Base-by-base conservation (phyloP, 257 asterid genomes). In the Solanum dulcamara region DNA sequence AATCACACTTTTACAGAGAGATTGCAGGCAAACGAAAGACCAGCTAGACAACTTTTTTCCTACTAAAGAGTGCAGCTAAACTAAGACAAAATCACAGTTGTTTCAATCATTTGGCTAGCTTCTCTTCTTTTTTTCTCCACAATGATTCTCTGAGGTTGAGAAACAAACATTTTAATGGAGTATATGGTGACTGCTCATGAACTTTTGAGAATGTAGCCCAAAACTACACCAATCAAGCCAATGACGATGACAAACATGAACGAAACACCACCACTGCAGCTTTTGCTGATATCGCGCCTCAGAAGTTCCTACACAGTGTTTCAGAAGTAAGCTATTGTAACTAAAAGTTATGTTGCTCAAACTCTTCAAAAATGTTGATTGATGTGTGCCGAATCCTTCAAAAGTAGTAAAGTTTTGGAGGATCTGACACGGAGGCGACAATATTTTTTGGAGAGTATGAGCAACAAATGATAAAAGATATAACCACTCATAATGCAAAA, bases 201-300 rank as follows among this genome's bases (percentile, higher is more conserved):
- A 87, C 48, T 89, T 75, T 88, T 88, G 88, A 86, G 71, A 83
- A 86, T 77, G 86, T 88, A 92, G 26, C 87, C 85, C 50, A 90
- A 86, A 59, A 81, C 28, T 68, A 92, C 26, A 42, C 82, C 87
- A 77, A 90, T 74, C 84, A 88, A 37, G 81, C 87, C 83, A 67
- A 85, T 60, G 38, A 86, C 37, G 74, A 86, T 42, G 80, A 80
- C 77, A 70, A 89, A 80, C 66, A 86, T 66, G 80, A 88, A 64
- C 44, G 89, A 91, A 66, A 28, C 90, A 44, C 75, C 79, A 57
- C 32, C 83, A 48, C 48, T 79, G 68, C 68, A 81, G 46, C 83
- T 80, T 85, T 62, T 85, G 33, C 62, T 35, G 70, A 18, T 13
- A 64, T 79, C 80, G 24, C 80, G 84, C 87, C 74, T 85, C 81